Evolutionary conservation across 2,329 filamentous ascomycete genomes (phyloP).

Genomic region (Fusarium lateritium): DNA sequence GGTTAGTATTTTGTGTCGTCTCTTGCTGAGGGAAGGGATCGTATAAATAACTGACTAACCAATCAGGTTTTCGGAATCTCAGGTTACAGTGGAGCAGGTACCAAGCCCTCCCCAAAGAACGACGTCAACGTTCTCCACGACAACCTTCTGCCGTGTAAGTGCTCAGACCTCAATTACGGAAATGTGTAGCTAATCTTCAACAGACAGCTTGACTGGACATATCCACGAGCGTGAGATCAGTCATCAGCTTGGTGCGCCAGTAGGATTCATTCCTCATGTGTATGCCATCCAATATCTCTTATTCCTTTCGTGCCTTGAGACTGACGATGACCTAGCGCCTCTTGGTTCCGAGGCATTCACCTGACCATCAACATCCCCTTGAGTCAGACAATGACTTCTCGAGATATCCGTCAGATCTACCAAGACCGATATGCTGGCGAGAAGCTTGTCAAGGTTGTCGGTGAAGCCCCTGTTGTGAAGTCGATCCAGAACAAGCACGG

Average conservation of each 20-base stretch:
- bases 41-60: no score
- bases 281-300: not conserved
- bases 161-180: constrained; percentile 53
- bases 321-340: constrained; percentile 61
- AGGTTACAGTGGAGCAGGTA: constrained; percentile 82
- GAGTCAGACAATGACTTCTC: constrained; percentile 86
- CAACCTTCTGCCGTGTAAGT: constrained; percentile 83
- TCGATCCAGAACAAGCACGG: constrained; percentile 87
- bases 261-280: constrained; percentile 94
- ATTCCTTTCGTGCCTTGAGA: not conserved
- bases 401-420: constrained; percentile 94
- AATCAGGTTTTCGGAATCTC: no score
- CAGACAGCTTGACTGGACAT: constrained; percentile 77
- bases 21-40: no score
- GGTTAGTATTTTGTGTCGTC: constrained; percentile 67
- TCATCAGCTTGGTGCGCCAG: constrained; percentile 78
- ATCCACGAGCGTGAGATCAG: constrained; percentile 95
- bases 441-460: constrained; percentile 92
- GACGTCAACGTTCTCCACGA: constrained; percentile 85
- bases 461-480: constrained; percentile 81
- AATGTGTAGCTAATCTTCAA: constrained; percentile 7
- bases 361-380: constrained; percentile 93
- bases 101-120: constrained; percentile 93
- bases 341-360: constrained; percentile 96
- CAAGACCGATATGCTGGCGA: constrained; percentile 97